Conservation (phyloP, 176 grass and related monocot species). For the Aegilops longissima region DNA sequence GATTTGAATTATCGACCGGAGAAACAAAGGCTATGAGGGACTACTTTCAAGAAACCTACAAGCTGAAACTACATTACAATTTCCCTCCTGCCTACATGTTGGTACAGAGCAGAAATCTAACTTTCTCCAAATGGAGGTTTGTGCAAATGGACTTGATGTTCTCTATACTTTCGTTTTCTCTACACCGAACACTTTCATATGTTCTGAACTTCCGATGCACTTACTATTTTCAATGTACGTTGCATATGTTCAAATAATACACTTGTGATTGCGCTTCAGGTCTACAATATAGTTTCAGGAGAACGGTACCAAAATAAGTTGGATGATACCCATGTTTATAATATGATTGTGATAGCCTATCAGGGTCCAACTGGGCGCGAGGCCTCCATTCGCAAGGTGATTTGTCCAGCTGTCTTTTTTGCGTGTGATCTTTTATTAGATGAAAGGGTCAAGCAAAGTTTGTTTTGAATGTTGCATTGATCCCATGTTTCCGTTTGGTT, state of each 20-base stretch:
- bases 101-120: slow-evolving; percentile 50
- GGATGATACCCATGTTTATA: slow-evolving; percentile 19
- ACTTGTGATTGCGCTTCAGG: slow-evolving; percentile 14
- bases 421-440: not conserved
- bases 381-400: slow-evolving; percentile 33
- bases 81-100: slow-evolving; percentile 60
- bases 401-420: not conserved
- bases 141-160: slow-evolving; percentile 8
- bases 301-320: slow-evolving; percentile 59
- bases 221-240: not conserved
- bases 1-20: slow-evolving; percentile 10
- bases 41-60: slow-evolving; percentile 65
- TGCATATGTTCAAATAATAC: not conserved
- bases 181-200: too few relatives aligned
- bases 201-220: not conserved
- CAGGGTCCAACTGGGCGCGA: slow-evolving; percentile 10
- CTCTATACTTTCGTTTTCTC: too few relatives aligned
- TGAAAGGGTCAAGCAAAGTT: not conserved
- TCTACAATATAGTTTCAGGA: slow-evolving; percentile 49
- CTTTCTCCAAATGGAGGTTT: slow-evolving; percentile 77
- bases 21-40: slow-evolving; percentile 15
- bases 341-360: slow-evolving; percentile 35
- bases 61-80: slow-evolving; percentile 28
- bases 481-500: not conserved
- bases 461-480: slow-evolving; percentile 11